Conservation (phyloP, 164 flowering plant genomes). For the Chimonanthus praecox region DNA sequence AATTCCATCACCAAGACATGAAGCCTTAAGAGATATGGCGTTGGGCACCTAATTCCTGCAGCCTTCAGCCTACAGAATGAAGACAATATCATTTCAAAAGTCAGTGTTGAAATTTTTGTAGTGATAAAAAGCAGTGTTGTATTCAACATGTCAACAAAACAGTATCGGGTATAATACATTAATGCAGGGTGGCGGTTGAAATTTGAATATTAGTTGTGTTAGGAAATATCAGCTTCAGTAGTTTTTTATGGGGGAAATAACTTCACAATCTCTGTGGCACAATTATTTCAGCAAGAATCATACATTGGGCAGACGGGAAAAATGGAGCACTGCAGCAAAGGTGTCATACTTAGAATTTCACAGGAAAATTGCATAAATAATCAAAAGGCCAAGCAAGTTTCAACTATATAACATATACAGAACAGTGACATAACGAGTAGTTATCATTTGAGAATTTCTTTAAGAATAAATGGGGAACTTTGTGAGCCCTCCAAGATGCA, state of each 20-base stretch:
- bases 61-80: conserved; percentile 60
- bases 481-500: background rate
- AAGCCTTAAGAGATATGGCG: conserved; percentile 65
- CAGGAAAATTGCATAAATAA: background rate
- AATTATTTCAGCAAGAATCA: background rate
- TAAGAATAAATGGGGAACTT: background rate
- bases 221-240: too few relatives aligned
- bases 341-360: background rate
- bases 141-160: background rate
- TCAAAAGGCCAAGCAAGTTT: background rate
- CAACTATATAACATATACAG: background rate
- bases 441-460: background rate
- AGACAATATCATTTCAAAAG: background rate
- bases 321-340: background rate
- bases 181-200: too few relatives aligned
- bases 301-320: background rate
- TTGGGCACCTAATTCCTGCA: conserved; percentile 90
- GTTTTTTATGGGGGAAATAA: too few relatives aligned
- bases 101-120: background rate
- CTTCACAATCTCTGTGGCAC: background rate
- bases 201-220: too few relatives aligned
- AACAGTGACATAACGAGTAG: too few relatives aligned
- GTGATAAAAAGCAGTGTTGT: too few relatives aligned
- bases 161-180: too few relatives aligned
- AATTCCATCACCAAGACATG: conserved; percentile 99